Percentiles rank a stretch among this genome's conserved stretches.
Evolutionary conservation across 495 filamentous ascomycete species (phyloP).

Genomic region (Apiosordaria backusii): DNA sequence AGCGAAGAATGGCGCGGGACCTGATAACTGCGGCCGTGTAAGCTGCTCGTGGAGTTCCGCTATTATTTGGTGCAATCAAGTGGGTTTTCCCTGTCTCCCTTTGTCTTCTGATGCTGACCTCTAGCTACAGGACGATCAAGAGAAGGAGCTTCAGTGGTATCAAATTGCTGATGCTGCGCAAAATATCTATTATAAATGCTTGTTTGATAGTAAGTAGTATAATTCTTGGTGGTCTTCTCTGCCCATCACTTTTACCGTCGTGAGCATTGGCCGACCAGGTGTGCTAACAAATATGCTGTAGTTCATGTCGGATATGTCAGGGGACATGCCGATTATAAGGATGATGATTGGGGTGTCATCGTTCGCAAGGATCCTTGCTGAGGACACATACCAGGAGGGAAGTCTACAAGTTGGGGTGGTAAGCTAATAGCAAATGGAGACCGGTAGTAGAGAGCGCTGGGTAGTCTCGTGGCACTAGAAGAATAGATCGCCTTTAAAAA

Average conservation of each 20-base stretch:
- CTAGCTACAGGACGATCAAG: background rate
- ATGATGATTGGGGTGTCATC: background rate
- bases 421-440: too few relatives aligned
- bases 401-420: too few relatives aligned
- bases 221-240: too few relatives aligned
- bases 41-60: background rate
- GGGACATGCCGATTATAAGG: background rate
- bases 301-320: background rate
- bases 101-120: background rate
- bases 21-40: background rate
- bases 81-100: background rate
- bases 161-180: background rate
- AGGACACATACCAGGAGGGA: too few relatives aligned
- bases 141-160: background rate
- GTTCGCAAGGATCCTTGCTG: background rate
- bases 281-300: background rate
- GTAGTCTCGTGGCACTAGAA: too few relatives aligned
- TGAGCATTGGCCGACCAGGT: background rate
- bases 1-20: background rate
- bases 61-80: background rate
- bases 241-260: too few relatives aligned
- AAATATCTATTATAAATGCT: background rate
- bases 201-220: background rate
- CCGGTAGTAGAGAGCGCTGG: too few relatives aligned
- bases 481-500: too few relatives aligned